Evolutionary conservation across 1,284 basidiomycete genomes (phyloP), one percentile per base, ranked within the genome.

Genomic region (Rhodofomes roseus): DNA sequence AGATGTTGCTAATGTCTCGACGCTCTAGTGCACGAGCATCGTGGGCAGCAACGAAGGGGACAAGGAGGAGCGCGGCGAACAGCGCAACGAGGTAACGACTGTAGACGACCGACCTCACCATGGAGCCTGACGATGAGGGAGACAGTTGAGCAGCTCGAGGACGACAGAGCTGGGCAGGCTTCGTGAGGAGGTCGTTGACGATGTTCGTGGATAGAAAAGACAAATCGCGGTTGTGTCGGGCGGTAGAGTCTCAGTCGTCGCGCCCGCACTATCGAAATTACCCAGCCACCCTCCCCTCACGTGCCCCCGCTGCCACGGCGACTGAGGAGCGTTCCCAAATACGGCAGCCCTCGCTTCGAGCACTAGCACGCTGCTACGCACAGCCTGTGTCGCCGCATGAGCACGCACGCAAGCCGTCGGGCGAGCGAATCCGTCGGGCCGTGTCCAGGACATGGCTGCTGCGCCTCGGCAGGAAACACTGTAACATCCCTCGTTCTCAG

Each of bases 161-260:
- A 22, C 9, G 25, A 18, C n/a, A 44, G 41, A 52, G 52, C 43
- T 41, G 37, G 2, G 39, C 48, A 58, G 56, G 50, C 52, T 58
- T 58, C 52, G 57, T 48, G 56, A 51, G 56, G 27, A 34, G 55
- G 56, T 57, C 56, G 56, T 58, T 39, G 55, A 46, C 50, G 23
- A 8, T 48, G 46, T 52, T 52, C 50, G 50, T 52, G 50, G 50
- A 52, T 34, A 23, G 50, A 52, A 37, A 34, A 36, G 31, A 52
- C 31, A 52, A 48, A 48, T 48, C 46, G 25, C 46, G 46, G 46
- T 29, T 27, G 46, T 48, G 46, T 48, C 46, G 46, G 46, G 46
- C 46, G 46, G 46, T 27, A 51, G 29, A 34, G 27, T 12, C 50
- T 50, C 18, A 16, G 16, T 5, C 34, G 25, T 20, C 34, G 48